Conservation (phyloP, 768 basidiomycete genomes). For the Tulasnella sp. region DNA sequence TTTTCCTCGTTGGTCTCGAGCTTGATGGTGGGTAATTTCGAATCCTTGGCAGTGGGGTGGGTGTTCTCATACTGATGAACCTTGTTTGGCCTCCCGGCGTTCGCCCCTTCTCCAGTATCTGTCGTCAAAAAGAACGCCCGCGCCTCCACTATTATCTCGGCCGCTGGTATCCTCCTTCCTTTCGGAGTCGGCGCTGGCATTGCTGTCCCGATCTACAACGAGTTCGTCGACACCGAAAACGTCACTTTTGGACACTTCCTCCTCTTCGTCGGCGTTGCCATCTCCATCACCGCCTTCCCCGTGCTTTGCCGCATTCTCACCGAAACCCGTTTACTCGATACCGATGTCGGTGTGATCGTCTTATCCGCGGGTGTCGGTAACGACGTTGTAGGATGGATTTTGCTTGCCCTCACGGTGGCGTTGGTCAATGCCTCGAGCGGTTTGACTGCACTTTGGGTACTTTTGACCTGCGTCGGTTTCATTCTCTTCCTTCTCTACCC, state of each 20-base stretch:
- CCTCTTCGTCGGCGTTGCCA: slow-evolving; percentile 78
- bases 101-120: not conserved
- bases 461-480: slow-evolving; percentile 66
- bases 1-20: slow-evolving; percentile 83
- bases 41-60: not conserved
- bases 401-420: slow-evolving; percentile 79
- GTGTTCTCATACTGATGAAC: not conserved
- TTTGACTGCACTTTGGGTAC: slow-evolving; percentile 72
- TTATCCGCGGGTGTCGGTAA: slow-evolving; percentile 82
- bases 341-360: slow-evolving; percentile 76
- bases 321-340: slow-evolving; percentile 75
- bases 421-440: slow-evolving; percentile 74
- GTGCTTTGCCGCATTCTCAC: slow-evolving; percentile 74
- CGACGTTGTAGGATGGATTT: slow-evolving; percentile 63
- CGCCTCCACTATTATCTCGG: slow-evolving; percentile 56
- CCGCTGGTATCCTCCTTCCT: slow-evolving; percentile 68
- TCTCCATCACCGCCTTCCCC: slow-evolving; percentile 78
- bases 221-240: slow-evolving; percentile 51
- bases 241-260: slow-evolving; percentile 78
- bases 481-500: slow-evolving; percentile 64
- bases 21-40: slow-evolving; percentile 51
- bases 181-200: slow-evolving; percentile 74
- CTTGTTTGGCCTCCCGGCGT: not conserved
- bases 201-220: slow-evolving; percentile 65
- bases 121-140: slow-evolving; percentile 62